Base-by-base conservation (phyloP, 2,329 filamentous ascomycete species). In the Colletotrichum agaves region DNA sequence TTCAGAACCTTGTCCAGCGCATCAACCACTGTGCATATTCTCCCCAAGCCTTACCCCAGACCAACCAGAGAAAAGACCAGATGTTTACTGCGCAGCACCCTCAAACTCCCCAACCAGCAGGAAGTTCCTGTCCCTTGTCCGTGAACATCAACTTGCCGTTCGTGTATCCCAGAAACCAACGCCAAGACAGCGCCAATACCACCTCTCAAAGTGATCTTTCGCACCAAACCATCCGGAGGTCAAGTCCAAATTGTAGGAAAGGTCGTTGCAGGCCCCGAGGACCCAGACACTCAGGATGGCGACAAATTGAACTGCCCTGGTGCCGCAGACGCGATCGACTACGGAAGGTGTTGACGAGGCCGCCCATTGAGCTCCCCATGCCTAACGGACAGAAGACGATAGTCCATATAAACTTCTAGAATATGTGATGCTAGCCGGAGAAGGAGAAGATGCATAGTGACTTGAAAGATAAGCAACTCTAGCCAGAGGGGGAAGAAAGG, bases 301-400 rank as follows among this genome's bases (percentile, higher is more conserved):
- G 3, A 39, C 44, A 15, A 60, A 37, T 4, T 60, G 44, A 13
- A 60, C 57, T 7, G 57, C 57, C 10, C 33, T 44, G 10, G 3
- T 10, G 1, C 44, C 44, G 43, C 41, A 60, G 31, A 60, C 50
- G 19, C 44, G 57, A 13, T 50, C 57, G 4, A 50, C 57, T 13
- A 60, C 27, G 57, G 57, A 60, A 60, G 21, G 44, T 44, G 3
- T 60, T 60, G 44, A 60, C 41, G 15, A 60, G 57, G 15, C 57
- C 57, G 7, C 57, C 33, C 57, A 60, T 41, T 1, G 44, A 44
- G 11, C 57, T 44, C 12, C 57, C 44, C 57, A 60, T 60, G 1
- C 57, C 44, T 3, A 60, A 33, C 15, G 44, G 57, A 15, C 57
- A 60, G 13, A 60, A 41, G 15, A 60, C 44, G 19, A 49, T 39